Base-by-base conservation (phyloP, 306 rosid genomes). In the Dicorynia guianensis region DNA sequence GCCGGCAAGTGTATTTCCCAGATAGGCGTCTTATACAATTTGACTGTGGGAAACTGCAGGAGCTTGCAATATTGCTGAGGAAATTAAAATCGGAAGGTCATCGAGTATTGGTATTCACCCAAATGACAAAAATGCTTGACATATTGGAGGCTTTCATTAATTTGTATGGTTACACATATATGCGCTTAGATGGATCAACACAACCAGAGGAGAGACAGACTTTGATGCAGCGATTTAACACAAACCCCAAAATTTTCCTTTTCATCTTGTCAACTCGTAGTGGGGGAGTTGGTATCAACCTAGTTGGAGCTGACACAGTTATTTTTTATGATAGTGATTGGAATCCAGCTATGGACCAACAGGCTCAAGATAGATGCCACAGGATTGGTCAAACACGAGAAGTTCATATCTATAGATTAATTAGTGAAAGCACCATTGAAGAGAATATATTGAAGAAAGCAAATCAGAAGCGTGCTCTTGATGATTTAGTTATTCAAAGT, bases 261-360 rank as follows among this genome's bases (percentile, higher is more conserved):
- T 95, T 95, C 89, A 95, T 95, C 81, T 78, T 95, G 86, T 95
- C 99, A 54, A 95, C 99, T 66, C 97, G 97, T 18, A 95, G 97
- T 86, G 99, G 97, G 72, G 99, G 97, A 85, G 97, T 95, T 75
- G 99, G 99, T 80, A 87, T 95, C 79, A 95, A 95, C 83, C 89
- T 95, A 46, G 97, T 95, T 82, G 99, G 99, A 74, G 99, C 97
- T 48, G 99, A 95, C 78, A 95, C 99, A 55, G 99, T 95, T 77
- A 95, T 95, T 59, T 95, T 95, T 78, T 95, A 95, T 80, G 97
- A 95, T 76, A 95, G 97, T 71, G 99, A 95, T 88, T 95, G 99
- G 97, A 95, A 95, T 86, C 99, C 99, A 76, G 97, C 97, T 67
- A 95, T 95, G 99, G 99, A 92, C 89, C 97, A 92, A 72, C 99